Conservation (phyloP, 805 yeast genomes). For the Candida saitoana region DNA sequence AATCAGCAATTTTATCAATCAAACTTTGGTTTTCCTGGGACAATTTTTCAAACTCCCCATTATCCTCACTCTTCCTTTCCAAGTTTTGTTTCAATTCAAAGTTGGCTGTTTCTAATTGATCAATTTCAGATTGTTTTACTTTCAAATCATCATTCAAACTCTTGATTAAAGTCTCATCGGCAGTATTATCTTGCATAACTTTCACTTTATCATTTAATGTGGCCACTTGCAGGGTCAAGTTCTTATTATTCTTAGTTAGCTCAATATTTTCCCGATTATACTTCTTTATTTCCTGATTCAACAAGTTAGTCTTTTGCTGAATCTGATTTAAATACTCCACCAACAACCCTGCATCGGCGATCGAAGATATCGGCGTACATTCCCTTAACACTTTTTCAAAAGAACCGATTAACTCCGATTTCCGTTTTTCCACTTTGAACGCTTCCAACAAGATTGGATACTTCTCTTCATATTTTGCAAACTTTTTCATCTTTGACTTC, state of each 20-base stretch:
- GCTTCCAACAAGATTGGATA: conserved; percentile 85
- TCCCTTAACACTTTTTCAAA: conserved; percentile 75
- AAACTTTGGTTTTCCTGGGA: neutral
- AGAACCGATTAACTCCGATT: conserved; percentile 50
- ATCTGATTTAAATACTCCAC: conserved; percentile 66
- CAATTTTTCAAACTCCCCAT: conserved; percentile 5
- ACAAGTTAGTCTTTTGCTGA: conserved; percentile 54
- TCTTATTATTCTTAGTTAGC: conserved; percentile 14
- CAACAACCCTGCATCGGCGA: conserved; percentile 67
- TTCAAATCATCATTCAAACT: conserved; percentile 1
- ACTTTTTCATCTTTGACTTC: conserved; percentile 63
- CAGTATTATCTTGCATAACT: neutral
- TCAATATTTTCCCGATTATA: conserved; percentile 28
- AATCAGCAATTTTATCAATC: neutral
- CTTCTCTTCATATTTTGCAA: conserved; percentile 82
- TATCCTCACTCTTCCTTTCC: neutral
- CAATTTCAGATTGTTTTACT: conserved; percentile 1
- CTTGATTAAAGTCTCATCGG: conserved; percentile 3
- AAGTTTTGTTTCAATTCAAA: conserved; percentile 1
- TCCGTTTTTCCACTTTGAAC: conserved; percentile 73
- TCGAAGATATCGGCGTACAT: conserved; percentile 72
- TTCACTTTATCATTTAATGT: neutral
- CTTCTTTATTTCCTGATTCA: conserved; percentile 62
- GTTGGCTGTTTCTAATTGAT: neutral
- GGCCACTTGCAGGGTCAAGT: conserved; percentile 1